Conservation (phyloP, 179 eudicot species). For the Gypsophila paniculata region DNA sequence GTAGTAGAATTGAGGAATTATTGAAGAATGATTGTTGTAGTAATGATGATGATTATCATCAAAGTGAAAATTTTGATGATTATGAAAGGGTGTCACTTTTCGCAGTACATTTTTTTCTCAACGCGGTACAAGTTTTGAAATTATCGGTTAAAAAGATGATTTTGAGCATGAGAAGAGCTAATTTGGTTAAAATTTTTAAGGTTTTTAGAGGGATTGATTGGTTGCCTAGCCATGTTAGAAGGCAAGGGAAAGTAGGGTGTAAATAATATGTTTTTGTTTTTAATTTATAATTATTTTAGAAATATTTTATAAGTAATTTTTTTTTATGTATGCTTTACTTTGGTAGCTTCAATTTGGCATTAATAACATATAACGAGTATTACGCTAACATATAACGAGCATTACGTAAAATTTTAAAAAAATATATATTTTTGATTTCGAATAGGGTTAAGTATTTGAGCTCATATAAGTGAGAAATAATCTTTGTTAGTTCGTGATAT, state of each 20-base stretch:
- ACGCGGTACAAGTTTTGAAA: constrained; percentile 53
- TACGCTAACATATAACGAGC: too few species aligned
- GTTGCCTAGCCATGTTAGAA: constrained; percentile 45
- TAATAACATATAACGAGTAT: too few species aligned
- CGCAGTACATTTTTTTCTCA: too few species aligned
- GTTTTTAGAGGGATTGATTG: constrained; percentile 74
- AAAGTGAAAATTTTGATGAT: constrained; percentile 30
- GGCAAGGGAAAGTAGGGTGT: constrained; percentile 44
- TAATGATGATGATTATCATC: constrained; percentile 34
- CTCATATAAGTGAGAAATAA: too few species aligned
- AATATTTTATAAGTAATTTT: too few species aligned
- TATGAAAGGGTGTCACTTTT: constrained; percentile 51
- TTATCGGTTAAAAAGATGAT: constrained; percentile 73
- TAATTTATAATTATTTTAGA: too few species aligned
- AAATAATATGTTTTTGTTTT: constrained; percentile 14
- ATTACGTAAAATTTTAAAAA: too few species aligned
- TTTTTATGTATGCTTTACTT: too few species aligned
- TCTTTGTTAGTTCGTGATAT: too few species aligned
- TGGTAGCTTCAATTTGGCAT: too few species aligned
- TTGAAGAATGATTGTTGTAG: constrained; percentile 20
- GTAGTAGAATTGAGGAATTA: constrained; percentile 18
- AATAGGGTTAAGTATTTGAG: too few species aligned
- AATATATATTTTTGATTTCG: too few species aligned
- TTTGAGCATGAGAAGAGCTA: constrained; percentile 61
- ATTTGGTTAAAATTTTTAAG: constrained; percentile 53